Base-by-base conservation (phyloP, 140 eudicot genomes). In the Erigeron philadelphicus region DNA sequence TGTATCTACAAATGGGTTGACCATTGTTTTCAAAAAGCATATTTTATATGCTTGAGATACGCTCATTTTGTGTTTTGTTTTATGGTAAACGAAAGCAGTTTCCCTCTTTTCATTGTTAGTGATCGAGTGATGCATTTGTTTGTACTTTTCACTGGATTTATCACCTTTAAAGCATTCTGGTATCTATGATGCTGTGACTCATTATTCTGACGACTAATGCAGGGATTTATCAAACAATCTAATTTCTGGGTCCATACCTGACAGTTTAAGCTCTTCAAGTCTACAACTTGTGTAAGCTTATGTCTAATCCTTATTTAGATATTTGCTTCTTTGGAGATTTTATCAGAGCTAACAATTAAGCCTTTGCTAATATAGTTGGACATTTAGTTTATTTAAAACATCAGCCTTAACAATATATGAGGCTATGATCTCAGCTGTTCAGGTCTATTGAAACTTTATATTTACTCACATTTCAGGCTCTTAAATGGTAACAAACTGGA, bases 261-360 rank as follows among this genome's bases (percentile, higher is more conserved):
- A 84, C 70, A 85, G 89, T 77, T 77, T 89, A 72, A 81, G 89
- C 65, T 77, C 95, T 46, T 87, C 99, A 71, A 83, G 60, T 53
- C 76, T 93, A 81, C 97, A 88, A 66, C 96, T 87, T 76, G 97
- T 89, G 99, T 93, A 93, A 93, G 99, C 78, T 56, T 66, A 47
- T 71, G 45, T 61, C 70, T 65, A 66, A 66, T 50, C 52, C 60
- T 9, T 55, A 25, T 79, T 10, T 23, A 62, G 6, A 5, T 62
- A 67, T 63, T 68, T 17, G 15, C 43, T 75, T 41, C 67, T 21
- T 61, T 15, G 13, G 9, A 61, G 15, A 38, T 75, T 5, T 58
- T 59, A 40, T 45, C 38, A 45, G 35, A 57, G 17, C 23, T 61
- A 41, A 23, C 8, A 16, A 10, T 12, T 10, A n/a, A 9, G 53